These are phyloP conservation scores for Gaertneriomyces semiglobifer DNA, from an alignment of 192 early-diverging fungal genomes.

Conservation along the genomic window DNA sequence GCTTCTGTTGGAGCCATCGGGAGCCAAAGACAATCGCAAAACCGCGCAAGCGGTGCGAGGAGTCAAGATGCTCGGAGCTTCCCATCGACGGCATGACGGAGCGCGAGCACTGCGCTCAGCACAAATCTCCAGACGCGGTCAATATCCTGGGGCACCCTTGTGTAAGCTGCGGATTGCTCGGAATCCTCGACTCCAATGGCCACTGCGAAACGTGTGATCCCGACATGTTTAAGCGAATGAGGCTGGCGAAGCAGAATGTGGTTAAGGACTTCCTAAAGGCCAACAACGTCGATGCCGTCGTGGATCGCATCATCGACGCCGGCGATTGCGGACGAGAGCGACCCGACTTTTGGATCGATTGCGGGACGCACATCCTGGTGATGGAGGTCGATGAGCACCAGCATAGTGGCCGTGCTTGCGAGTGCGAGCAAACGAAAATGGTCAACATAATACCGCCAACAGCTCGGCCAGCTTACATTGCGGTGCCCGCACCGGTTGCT, in stretches of 20 bases:
- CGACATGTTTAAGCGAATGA: conserved; percentile 2
- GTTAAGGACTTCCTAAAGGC: background rate
- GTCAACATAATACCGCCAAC: too few relatives aligned
- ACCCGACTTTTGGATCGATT: background rate
- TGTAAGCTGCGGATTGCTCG: background rate
- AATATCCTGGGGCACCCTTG: background rate
- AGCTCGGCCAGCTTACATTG: too few relatives aligned
- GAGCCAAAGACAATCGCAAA: background rate
- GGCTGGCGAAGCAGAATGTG: conserved; percentile 8
- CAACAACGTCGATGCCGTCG: background rate
- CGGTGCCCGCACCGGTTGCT: too few relatives aligned
- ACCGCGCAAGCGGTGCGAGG: background rate
- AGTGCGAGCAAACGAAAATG: background rate
- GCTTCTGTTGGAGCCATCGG: background rate
- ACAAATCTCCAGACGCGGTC: background rate
- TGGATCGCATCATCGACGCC: background rate
- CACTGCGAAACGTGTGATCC: conserved; percentile 8
- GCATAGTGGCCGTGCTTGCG: background rate
- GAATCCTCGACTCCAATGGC: background rate
- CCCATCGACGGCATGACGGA: background rate
- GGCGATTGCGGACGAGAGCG: background rate
- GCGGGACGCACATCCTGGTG: conserved; percentile 6
- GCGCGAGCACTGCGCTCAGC: background rate
- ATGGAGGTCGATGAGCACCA: conserved; percentile 6
- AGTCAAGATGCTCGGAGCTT: background rate